These are phyloP conservation scores for Eucommia ulmoides DNA, from an alignment of 257 asterid genomes.

Conservation along the genomic window DNA sequence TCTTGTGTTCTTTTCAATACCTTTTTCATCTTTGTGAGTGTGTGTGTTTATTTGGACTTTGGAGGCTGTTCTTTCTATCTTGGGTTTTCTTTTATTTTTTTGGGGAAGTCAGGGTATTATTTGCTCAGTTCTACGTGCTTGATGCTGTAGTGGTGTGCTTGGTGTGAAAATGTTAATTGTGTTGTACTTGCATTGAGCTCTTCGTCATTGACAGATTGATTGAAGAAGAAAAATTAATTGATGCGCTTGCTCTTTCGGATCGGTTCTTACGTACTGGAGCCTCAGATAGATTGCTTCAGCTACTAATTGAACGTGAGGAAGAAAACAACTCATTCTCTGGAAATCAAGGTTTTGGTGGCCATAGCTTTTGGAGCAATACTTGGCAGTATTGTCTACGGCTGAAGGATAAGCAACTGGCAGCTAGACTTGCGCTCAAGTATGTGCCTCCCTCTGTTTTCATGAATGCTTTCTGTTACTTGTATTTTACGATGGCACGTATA, in stretches of 20 bases:
- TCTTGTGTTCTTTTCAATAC: too few relatives aligned
- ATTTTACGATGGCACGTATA: slow-evolving; percentile 3
- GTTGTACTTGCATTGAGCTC: slow-evolving; percentile 7
- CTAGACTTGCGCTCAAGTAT: slow-evolving; percentile 80
- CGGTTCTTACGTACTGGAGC: slow-evolving; percentile 92
- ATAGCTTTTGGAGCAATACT: slow-evolving; percentile 58
- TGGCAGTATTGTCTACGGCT: slow-evolving; percentile 95
- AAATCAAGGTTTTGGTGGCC: slow-evolving; percentile 45
- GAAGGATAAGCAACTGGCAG: slow-evolving; percentile 78
- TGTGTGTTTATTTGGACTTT: too few relatives aligned
- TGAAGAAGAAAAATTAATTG: slow-evolving; percentile 81
- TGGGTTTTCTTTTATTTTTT: too few relatives aligned
- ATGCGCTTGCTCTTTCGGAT: slow-evolving; percentile 93
- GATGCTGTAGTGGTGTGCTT: neutral
- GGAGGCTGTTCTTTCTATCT: too few relatives aligned
- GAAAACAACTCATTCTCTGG: slow-evolving; percentile 30
- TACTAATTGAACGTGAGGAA: slow-evolving; percentile 58
- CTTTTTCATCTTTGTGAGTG: too few relatives aligned
- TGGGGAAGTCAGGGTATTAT: too few relatives aligned
- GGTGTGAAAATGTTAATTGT: neutral
- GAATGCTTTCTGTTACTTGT: slow-evolving; percentile 4
- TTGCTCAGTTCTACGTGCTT: neutral
- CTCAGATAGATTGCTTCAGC: slow-evolving; percentile 77
- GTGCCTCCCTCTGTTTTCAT: slow-evolving; percentile 10
- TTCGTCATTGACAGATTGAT: slow-evolving; percentile 46